A percentile compares a stretch with the other conserved stretches of the same genome.
Evolutionary conservation across 176 grass and related monocot genomes (phyloP).

Genomic region (Thalia dealbata): DNA sequence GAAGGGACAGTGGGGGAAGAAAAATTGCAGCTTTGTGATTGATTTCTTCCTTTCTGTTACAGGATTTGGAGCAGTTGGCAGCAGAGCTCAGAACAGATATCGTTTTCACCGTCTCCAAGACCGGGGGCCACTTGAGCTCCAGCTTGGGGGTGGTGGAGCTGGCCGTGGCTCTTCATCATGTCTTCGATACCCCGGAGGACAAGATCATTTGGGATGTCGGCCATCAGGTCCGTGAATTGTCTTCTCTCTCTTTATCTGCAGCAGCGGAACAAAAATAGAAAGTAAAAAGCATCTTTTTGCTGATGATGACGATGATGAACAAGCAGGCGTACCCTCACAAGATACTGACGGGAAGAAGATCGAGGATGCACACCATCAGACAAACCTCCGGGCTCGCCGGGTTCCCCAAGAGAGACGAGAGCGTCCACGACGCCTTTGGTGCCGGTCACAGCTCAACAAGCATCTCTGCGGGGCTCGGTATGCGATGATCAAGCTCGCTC

Average conservation of each 20-base stretch:
- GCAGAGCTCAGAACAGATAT: slow-evolving; percentile 74
- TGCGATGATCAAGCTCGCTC: too few relatives aligned
- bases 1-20: too few relatives aligned
- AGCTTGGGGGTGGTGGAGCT: slow-evolving; percentile 86
- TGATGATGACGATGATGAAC: slow-evolving; percentile 1
- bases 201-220: slow-evolving; percentile 99
- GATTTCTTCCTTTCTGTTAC: background rate
- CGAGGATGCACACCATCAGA: slow-evolving; percentile 75
- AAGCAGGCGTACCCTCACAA: slow-evolving; percentile 80
- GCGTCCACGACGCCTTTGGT: slow-evolving; percentile 84
- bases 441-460: slow-evolving; percentile 84
- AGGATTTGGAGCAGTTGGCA: slow-evolving; percentile 88
- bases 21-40: background rate
- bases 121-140: slow-evolving; percentile 73
- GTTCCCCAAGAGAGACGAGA: slow-evolving; percentile 93
- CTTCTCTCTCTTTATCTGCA: background rate
- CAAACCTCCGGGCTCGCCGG: slow-evolving; percentile 87
- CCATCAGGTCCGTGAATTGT: slow-evolving; percentile 41
- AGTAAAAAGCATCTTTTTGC: background rate
- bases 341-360: slow-evolving; percentile 79
- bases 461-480: slow-evolving; percentile 86
- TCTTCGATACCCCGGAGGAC: slow-evolving; percentile 79
- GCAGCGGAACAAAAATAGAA: background rate
- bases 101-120: slow-evolving; percentile 53
- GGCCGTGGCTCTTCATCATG: slow-evolving; percentile 75